These are phyloP conservation scores for Thalassiosira hispida DNA, from an alignment of 352 stramenopile genomes.

Conservation along the genomic window DNA sequence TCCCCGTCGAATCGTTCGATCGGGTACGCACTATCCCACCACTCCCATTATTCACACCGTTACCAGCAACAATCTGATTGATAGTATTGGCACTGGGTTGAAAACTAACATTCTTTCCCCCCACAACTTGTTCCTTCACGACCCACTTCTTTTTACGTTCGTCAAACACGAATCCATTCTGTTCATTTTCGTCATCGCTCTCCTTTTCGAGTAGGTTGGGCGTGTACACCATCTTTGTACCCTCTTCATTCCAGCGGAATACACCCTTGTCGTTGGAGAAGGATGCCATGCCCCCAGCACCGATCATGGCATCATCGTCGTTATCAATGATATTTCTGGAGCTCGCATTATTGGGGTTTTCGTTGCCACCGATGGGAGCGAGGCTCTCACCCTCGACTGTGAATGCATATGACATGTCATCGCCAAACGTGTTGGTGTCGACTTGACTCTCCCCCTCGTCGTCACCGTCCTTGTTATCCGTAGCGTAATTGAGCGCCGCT, in stretches of 20 bases:
- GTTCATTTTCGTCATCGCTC: not conserved
- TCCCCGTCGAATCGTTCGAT: constrained; percentile 37
- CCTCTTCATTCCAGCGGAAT: constrained; percentile 56
- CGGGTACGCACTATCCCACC: constrained; percentile 3
- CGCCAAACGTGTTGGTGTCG: constrained; percentile 11
- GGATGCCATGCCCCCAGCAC: constrained; percentile 37
- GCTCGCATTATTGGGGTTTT: not conserved
- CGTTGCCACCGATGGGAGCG: not conserved
- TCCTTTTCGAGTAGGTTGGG: constrained; percentile 12
- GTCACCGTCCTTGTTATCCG: not conserved
- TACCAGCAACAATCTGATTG: not conserved
- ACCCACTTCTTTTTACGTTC: constrained; percentile 60
- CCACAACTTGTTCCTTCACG: constrained; percentile 36
- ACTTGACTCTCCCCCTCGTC: constrained; percentile 4
- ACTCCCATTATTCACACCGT: not conserved
- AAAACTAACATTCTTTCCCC: constrained; percentile 53
- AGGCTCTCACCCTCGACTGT: constrained; percentile 44
- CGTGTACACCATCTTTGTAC: constrained; percentile 65
- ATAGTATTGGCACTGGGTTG: not conserved
- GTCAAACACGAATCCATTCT: constrained; percentile 60
- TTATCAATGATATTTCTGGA: not conserved
- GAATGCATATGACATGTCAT: constrained; percentile 57
- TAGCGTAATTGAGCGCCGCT: constrained; percentile 28
- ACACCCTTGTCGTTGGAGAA: constrained; percentile 53
- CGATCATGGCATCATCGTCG: constrained; percentile 42